Conservation (phyloP, 1,139 yeast species). For the Lodderomyces jiufengensis region DNA sequence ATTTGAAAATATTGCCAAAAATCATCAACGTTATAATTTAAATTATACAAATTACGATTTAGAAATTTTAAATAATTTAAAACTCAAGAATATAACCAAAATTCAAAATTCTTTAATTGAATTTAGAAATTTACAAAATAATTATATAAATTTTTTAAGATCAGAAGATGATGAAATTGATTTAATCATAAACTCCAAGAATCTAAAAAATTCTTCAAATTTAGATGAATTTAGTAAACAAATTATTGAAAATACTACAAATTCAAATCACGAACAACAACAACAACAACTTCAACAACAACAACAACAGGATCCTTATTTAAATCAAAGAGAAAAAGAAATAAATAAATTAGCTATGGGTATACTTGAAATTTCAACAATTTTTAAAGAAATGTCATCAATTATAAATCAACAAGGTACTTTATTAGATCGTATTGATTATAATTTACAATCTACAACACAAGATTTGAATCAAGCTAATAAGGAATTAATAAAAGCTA, state of each 20-base stretch:
- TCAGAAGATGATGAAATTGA: slow-evolving; percentile 52
- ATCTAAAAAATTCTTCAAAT: neutral
- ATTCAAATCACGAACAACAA: slow-evolving; percentile 26
- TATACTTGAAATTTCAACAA: slow-evolving; percentile 86
- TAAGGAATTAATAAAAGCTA: slow-evolving; percentile 72
- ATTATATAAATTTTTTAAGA: slow-evolving; percentile 72
- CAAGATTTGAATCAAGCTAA: slow-evolving; percentile 75
- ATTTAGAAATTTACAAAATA: slow-evolving; percentile 84
- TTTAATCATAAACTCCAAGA: slow-evolving; percentile 2
- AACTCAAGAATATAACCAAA: slow-evolving; percentile 78
- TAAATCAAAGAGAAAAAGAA: slow-evolving; percentile 81
- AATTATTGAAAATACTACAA: slow-evolving; percentile 41
- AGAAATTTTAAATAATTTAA: slow-evolving; percentile 71
- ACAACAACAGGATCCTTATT: slow-evolving; percentile 39
- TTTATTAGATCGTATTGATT: slow-evolving; percentile 85
- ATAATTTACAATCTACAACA: slow-evolving; percentile 77
- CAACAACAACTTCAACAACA: slow-evolving; percentile 31
- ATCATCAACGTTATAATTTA: slow-evolving; percentile 31
- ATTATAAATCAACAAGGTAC: slow-evolving; percentile 96
- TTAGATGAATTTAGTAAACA: slow-evolving; percentile 5
- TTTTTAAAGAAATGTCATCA: slow-evolving; percentile 88
- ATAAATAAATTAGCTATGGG: slow-evolving; percentile 91
- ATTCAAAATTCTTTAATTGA: slow-evolving; percentile 75
- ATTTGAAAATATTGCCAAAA: slow-evolving; percentile 50
- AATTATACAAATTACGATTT: slow-evolving; percentile 48